These are phyloP conservation scores for Eucalyptus regnans DNA, from an alignment of 345 rosid genomes.

Conservation along the genomic window DNA sequence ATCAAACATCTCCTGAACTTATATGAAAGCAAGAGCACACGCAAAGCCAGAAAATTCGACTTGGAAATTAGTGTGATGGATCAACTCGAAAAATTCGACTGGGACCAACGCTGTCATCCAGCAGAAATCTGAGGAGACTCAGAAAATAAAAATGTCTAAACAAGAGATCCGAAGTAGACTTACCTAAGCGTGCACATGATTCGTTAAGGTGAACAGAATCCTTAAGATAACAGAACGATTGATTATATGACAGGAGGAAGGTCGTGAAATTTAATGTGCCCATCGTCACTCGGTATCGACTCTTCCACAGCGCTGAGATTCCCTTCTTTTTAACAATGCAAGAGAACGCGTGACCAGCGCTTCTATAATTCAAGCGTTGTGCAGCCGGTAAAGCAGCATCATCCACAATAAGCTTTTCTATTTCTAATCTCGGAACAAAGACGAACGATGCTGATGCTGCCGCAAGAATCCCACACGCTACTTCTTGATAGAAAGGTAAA, in stretches of 20 bases:
- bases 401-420: neutral
- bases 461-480: neutral
- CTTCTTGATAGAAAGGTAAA: neutral
- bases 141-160: neutral
- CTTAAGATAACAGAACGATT: neutral
- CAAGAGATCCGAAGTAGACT: neutral
- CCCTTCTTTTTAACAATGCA: neutral
- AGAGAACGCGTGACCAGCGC: neutral
- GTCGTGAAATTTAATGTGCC: neutral
- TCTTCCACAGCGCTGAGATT: neutral
- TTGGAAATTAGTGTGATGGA: neutral
- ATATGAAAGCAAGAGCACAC: neutral
- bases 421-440: neutral
- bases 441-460: neutral
- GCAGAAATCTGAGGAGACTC: neutral
- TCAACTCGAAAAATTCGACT: neutral
- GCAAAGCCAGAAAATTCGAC: neutral
- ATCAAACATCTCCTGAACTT: neutral
- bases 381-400: neutral
- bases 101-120: neutral
- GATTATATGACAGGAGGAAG: neutral
- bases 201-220: neutral
- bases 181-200: neutral
- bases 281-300: neutral
- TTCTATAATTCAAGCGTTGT: neutral